phyloP scores from a whole-genome alignment of 306 rosid genomes.

The Clitoria ternatea region DNA sequence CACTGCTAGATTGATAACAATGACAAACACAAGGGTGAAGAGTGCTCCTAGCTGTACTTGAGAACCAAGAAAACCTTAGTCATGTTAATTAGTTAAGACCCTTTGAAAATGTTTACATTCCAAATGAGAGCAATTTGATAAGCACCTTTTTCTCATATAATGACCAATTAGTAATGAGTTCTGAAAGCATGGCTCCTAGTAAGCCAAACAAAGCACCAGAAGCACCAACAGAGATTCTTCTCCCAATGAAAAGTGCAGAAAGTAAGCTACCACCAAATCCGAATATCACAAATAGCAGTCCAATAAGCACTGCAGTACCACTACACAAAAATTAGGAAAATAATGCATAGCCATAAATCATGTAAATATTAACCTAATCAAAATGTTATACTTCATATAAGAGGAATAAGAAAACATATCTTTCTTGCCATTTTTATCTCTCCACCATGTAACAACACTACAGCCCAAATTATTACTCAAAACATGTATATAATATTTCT shows the following conservation, averaged over 20 bases:
- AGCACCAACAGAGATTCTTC: constrained; percentile 75
- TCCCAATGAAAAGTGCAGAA: constrained; percentile 63
- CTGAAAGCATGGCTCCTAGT: constrained; percentile 85
- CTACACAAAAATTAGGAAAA: not conserved
- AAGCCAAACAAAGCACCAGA: constrained; percentile 85
- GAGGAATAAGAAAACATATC: not conserved
- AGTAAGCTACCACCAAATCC: constrained; percentile 79
- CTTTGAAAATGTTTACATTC: not conserved
- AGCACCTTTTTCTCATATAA: constrained; percentile 68
- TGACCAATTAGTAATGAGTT: constrained; percentile 81
- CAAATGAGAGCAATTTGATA: not conserved
- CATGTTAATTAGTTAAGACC: not conserved
- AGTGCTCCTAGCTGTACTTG: constrained; percentile 58
- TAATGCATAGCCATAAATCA: not conserved
- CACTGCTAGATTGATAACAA: constrained; percentile 62
- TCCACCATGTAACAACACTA: not conserved
- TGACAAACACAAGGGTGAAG: constrained; percentile 51
- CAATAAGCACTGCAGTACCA: constrained; percentile 50
- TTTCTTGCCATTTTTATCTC: not conserved
- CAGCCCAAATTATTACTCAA: not conserved
- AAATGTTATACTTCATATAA: not conserved
- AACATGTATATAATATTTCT: not conserved
- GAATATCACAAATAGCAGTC: constrained; percentile 59
- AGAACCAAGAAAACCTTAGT: not conserved
- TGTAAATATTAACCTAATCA: not conserved